These are phyloP conservation scores for Talaromyces sp. DNA, from an alignment of 2,329 filamentous ascomycete species.

Conservation along the genomic window DNA sequence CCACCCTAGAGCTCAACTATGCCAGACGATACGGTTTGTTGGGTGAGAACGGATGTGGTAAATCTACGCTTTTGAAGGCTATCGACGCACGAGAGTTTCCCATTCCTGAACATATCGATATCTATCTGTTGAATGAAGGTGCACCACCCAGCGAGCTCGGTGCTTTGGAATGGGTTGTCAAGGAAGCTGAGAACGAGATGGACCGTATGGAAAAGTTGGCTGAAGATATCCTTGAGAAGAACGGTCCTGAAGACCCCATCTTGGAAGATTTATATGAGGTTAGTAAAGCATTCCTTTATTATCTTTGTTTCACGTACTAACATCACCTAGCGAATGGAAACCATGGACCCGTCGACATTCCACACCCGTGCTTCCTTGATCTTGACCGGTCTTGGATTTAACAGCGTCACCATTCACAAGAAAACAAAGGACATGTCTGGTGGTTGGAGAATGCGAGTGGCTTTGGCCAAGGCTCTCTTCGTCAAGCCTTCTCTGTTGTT, in stretches of 20 bases:
- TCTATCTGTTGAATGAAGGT: constrained; percentile 97
- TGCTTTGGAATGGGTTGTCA: constrained; percentile 95
- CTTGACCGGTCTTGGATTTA: constrained; percentile 97
- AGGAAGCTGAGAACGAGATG: constrained; percentile 89
- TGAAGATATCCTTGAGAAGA: constrained; percentile 84
- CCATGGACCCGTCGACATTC: constrained; percentile 98
- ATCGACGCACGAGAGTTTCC: constrained; percentile 93
- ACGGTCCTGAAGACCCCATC: constrained; percentile 85
- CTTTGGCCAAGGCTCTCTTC: constrained; percentile 94
- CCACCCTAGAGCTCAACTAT: constrained; percentile 87
- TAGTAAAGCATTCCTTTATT: constrained; percentile 34
- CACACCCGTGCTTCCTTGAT: constrained; percentile 93
- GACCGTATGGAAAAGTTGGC: constrained; percentile 80
- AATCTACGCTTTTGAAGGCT: constrained; percentile 94
- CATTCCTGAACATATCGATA: constrained; percentile 93
- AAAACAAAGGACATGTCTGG: constrained; percentile 99
- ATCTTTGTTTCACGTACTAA: constrained; percentile 23
- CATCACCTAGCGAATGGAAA: constrained; percentile 77
- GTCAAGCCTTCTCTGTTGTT: constrained; percentile 94
- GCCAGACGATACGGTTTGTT: constrained; percentile 90
- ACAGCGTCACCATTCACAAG: constrained; percentile 96
- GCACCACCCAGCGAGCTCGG: constrained; percentile 84
- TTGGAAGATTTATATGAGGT: constrained; percentile 96
- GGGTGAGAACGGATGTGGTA: constrained; percentile 98
- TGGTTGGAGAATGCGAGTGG: constrained; percentile 99